Evolutionary conservation across 495 filamentous ascomycete genomes (phyloP), one percentile per base, ranked within the genome.

Genomic region (Podospora comata): DNA sequence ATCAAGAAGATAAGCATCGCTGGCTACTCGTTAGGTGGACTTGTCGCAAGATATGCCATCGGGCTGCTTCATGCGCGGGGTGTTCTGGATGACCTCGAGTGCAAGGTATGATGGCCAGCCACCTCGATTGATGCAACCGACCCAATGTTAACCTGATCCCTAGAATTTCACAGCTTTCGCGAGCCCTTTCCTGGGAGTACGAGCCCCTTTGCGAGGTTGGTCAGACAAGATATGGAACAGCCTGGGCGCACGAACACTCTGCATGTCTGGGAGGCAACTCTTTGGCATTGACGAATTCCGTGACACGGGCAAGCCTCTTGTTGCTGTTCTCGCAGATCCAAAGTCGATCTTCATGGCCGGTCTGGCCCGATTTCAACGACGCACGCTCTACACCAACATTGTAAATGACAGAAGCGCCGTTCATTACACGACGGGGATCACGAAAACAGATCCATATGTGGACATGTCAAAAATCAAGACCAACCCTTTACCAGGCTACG

Each of bases 91-190:
- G 84, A 85, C 65, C 79, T 97, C 19, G 82, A 92, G 74, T 93
- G 95, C 19, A 85, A 96, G 77, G 88, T 90, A 82, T 55, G 85
- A 13, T 20, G 19, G 6, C 32, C 11, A 2, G 23, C 32, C 18
- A 39, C 44, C 55, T 20, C 0, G 34, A 58, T 18, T 55, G 3
- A 58, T 7, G 11, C 2, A 15, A 58, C 30, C 4, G 19, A 19
- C 61, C 7, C 30, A 26, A 28, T n/a, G 30, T 75, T 77, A 54
- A 79, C 70, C n/a, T 5, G n/a, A 11, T 32, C 2, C 15, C 20
- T 66, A 89, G 86, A 97, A 97, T 79, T 97, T 97, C 75, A 92
- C 91, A 3, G 96, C 93, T 1, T 97, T 98, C 78, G 94, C 91
- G 27, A 88, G 89, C 18, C 94, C 95, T 20, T 94, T 97, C 79